These are phyloP conservation scores for Pyricularia grisea DNA, from an alignment of 2,329 filamentous ascomycete species.

Conservation along the genomic window DNA sequence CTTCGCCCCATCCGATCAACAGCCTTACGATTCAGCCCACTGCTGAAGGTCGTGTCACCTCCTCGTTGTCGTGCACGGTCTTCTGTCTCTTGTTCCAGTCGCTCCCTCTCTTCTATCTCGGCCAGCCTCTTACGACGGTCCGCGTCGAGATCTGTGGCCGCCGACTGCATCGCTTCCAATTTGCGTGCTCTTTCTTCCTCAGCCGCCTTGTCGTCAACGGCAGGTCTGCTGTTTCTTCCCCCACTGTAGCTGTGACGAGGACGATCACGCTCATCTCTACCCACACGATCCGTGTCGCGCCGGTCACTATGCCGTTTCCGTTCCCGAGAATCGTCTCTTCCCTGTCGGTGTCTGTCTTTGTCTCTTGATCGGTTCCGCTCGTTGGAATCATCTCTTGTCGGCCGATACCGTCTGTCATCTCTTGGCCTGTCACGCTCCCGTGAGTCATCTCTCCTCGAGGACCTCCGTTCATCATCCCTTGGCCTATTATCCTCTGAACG, in stretches of 20 bases:
- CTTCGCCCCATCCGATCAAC: constrained; percentile 41
- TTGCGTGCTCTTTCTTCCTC: constrained; percentile 56
- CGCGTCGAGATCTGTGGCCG: constrained; percentile 59
- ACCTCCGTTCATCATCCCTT: background rate
- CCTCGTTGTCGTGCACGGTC: constrained; percentile 51
- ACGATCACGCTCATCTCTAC: background rate
- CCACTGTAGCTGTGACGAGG: constrained; percentile 1
- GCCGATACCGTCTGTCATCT: background rate
- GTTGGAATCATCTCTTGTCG: background rate
- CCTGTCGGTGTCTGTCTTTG: background rate
- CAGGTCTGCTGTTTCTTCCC: background rate
- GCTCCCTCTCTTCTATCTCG: constrained; percentile 57
- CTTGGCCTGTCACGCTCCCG: background rate
- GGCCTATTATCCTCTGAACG: background rate
- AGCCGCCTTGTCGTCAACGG: constrained; percentile 2
- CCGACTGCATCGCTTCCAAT: constrained; percentile 64
- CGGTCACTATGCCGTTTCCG: background rate
- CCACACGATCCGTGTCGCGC: background rate
- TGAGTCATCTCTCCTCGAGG: constrained; percentile 3
- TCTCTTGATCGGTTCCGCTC: constrained; percentile 1
- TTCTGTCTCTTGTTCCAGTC: constrained; percentile 55
- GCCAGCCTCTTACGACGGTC: constrained; percentile 60
- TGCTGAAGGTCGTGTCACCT: constrained; percentile 53
- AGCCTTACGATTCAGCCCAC: constrained; percentile 51
- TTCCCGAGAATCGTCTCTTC: background rate